Conservation (phyloP, 140 eudicot genomes). For the Flaveria floridana region DNA sequence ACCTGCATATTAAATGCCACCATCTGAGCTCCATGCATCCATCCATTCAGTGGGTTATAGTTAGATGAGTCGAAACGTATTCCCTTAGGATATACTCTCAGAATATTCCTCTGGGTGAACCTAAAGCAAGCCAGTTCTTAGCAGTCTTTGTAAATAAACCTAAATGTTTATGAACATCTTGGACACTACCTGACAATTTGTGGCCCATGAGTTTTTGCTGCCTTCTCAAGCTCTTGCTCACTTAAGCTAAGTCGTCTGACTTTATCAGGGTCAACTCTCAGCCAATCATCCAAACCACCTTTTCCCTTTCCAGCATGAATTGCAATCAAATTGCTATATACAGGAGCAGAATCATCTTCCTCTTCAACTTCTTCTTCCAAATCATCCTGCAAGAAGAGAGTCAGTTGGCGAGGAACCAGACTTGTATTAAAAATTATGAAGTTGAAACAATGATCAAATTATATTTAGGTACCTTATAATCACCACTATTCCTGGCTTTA, state of each 20-base stretch:
- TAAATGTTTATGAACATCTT: not conserved
- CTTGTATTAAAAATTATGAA: not conserved
- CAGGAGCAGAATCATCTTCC: constrained; percentile 59
- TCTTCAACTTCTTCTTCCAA: constrained; percentile 54
- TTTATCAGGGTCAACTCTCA: constrained; percentile 82
- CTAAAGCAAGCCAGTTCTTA: constrained; percentile 40
- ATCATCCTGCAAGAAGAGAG: constrained; percentile 43
- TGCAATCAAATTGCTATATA: constrained; percentile 73
- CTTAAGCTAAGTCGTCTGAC: constrained; percentile 98
- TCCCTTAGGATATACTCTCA: constrained; percentile 92
- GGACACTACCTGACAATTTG: constrained; percentile 69
- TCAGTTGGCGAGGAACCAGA: constrained; percentile 16
- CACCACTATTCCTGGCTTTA: constrained; percentile 30
- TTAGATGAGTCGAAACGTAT: constrained; percentile 84
- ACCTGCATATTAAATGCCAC: constrained; percentile 99
- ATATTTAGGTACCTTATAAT: constrained; percentile 43
- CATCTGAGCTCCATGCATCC: constrained; percentile 99
- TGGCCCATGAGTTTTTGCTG: constrained; percentile 58
- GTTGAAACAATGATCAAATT: not conserved
- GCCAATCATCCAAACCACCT: constrained; percentile 81
- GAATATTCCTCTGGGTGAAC: constrained; percentile 82
- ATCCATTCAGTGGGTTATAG: constrained; percentile 82
- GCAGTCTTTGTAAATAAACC: constrained; percentile 17
- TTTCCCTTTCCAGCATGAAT: constrained; percentile 99
- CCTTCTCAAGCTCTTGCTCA: constrained; percentile 89